Evolutionary conservation across 1,284 basidiomycete genomes (phyloP).

Genomic region (Tilletia caries): DNA sequence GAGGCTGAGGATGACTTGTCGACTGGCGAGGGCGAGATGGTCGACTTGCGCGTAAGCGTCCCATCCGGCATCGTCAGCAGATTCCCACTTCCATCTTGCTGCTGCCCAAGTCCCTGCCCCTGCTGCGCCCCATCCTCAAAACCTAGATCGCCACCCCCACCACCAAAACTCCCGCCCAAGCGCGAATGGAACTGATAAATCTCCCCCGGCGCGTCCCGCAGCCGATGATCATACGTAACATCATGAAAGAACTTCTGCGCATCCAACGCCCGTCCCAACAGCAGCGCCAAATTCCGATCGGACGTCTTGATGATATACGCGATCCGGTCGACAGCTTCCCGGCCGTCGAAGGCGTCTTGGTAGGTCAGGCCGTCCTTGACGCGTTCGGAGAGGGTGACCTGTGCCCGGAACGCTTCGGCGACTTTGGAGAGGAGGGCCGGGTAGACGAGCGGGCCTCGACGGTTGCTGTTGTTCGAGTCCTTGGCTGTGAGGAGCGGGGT

Average conservation of each 20-base stretch:
- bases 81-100: neutral
- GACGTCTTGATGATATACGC: constrained; percentile 97
- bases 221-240: constrained; percentile 94
- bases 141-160: neutral
- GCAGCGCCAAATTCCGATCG: constrained; percentile 88
- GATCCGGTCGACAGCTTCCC: constrained; percentile 92
- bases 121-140: neutral
- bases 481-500: neutral
- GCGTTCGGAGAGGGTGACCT: constrained; percentile 72
- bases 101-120: neutral
- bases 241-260: constrained; percentile 99
- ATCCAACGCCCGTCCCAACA: constrained; percentile 90
- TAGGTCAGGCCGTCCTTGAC: constrained; percentile 94
- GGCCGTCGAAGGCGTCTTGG: constrained; percentile 91
- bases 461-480: neutral
- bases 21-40: constrained; percentile 62
- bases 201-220: constrained; percentile 83
- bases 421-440: constrained; percentile 91
- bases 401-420: constrained; percentile 83
- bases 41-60: constrained; percentile 64
- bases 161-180: constrained; percentile 22
- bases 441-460: constrained; percentile 67
- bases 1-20: constrained; percentile 64
- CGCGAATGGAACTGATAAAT: constrained; percentile 79
- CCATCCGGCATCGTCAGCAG: constrained; percentile 35